Conservation (phyloP, 2,329 filamentous ascomycete genomes). For the Aureobasidium sp. region DNA sequence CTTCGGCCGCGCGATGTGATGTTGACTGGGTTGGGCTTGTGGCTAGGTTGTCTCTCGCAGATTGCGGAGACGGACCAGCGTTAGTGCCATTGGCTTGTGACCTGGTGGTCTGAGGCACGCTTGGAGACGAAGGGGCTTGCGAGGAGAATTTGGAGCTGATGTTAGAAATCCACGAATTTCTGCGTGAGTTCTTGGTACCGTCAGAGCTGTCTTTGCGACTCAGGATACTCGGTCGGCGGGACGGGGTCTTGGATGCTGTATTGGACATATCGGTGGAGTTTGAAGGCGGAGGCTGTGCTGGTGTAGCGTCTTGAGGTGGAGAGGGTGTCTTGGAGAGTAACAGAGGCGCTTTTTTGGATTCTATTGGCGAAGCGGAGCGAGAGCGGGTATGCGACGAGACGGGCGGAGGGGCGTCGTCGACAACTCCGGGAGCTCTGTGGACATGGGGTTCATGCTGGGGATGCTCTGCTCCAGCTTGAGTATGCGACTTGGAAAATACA, state of each 20-base stretch:
- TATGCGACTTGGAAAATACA: conserved; percentile 16
- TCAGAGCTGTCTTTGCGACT: conserved; percentile 27
- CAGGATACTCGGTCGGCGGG: conserved; percentile 33
- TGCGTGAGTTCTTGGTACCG: conserved; percentile 34
- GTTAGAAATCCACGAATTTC: conserved; percentile 85
- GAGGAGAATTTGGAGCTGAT: conserved; percentile 83
- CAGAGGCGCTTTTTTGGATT: conserved; percentile 1
- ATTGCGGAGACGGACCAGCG: conserved; percentile 24
- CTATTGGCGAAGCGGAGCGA: conserved; percentile 14
- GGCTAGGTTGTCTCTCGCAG: conserved; percentile 28
- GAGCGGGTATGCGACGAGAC: conserved; percentile 28
- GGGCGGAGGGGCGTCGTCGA: conserved; percentile 26
- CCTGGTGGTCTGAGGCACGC: conserved; percentile 20
- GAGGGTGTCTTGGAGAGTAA: neutral
- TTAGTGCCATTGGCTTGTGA: conserved; percentile 18
- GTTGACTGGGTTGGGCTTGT: conserved; percentile 44
- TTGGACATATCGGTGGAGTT: conserved; percentile 16
- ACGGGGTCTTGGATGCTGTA: conserved; percentile 17
- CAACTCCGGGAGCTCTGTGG: conserved; percentile 27
- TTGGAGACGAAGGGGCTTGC: conserved; percentile 15
- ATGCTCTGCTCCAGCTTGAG: conserved; percentile 23
- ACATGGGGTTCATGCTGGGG: conserved; percentile 22
- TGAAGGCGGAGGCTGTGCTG: neutral
- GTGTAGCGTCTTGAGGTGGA: neutral
- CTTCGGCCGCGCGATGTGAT: conserved; percentile 36